A percentile compares a stretch with the other conserved stretches of the same genome.
Conservation (phyloP, 2,329 filamentous ascomycete species). For the Botrytis porri region DNA sequence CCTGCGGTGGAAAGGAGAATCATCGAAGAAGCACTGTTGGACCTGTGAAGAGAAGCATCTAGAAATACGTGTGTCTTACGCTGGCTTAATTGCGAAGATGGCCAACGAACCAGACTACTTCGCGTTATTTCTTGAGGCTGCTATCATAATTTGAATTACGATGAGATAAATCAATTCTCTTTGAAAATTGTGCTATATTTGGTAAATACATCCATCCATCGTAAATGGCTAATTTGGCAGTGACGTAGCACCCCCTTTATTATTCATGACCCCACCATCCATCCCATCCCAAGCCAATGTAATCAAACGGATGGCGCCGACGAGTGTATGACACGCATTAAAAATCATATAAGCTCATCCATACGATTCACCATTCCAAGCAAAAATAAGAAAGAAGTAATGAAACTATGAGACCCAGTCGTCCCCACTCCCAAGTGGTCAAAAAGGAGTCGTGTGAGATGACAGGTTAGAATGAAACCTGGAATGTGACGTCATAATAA, state of each 20-base stretch:
- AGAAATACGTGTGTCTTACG: not conserved
- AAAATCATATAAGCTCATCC: not conserved
- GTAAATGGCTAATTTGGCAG: not conserved
- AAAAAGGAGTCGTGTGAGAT: constrained; percentile 18
- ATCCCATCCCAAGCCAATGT: not conserved
- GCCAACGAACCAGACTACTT: too few relatives aligned
- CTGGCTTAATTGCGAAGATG: not conserved
- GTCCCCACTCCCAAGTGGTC: not conserved
- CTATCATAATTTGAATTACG: not conserved
- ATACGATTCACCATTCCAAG: not conserved
- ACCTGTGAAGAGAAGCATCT: not conserved
- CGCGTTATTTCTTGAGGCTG: not conserved
- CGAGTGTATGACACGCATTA: constrained; percentile 3
- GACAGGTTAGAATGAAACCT: constrained; percentile 2
- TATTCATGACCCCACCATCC: too few relatives aligned
- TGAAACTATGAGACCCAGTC: not conserved
- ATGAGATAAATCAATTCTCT: not conserved
- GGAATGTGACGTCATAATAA: constrained; percentile 17
- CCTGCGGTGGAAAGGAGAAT: too few relatives aligned
- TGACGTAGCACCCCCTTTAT: not conserved
- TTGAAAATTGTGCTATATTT: not conserved
- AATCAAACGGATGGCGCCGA: constrained; percentile 6
- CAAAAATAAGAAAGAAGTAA: not conserved
- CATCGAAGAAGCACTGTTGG: not conserved
- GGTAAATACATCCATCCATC: too few relatives aligned